A percentile compares a stretch with the other conserved stretches of the same genome.
Evolutionary conservation across 2,329 filamentous ascomycete species (phyloP).

Genomic region (Penicillium griseofulvum): DNA sequence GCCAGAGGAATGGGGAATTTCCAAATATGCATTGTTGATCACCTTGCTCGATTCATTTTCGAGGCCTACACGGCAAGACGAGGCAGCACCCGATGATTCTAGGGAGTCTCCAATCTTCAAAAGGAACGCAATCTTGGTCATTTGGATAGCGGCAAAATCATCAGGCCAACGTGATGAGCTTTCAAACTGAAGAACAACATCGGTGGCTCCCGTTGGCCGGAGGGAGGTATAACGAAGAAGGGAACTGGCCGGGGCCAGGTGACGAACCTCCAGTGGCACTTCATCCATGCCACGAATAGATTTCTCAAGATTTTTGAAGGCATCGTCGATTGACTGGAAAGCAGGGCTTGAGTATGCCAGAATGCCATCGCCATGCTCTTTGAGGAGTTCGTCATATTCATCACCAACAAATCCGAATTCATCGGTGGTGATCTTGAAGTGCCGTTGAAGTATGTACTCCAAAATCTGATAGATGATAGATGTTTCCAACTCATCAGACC

Average conservation of each 20-base stretch:
- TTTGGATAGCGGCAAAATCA: constrained; percentile 83
- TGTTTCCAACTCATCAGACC: constrained; percentile 62
- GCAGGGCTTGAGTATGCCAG: constrained; percentile 45
- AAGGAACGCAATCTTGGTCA: constrained; percentile 87
- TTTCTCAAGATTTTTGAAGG: constrained; percentile 70
- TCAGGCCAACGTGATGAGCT: constrained; percentile 92
- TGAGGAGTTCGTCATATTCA: constrained; percentile 46
- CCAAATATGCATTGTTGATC: constrained; percentile 77
- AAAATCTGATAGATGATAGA: constrained; percentile 79
- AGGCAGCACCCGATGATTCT: constrained; percentile 56
- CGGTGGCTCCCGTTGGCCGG: constrained; percentile 55
- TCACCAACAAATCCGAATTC: constrained; percentile 54
- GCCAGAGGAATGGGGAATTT: constrained; percentile 70
- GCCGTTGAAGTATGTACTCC: constrained; percentile 65
- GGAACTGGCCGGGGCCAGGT: constrained; percentile 70
- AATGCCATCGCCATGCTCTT: constrained; percentile 32
- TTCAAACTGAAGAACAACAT: constrained; percentile 87
- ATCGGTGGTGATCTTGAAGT: constrained; percentile 61
- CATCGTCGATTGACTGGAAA: constrained; percentile 68
- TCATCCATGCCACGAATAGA: constrained; percentile 75
- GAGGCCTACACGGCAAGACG: constrained; percentile 71
- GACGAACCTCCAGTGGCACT: constrained; percentile 82
- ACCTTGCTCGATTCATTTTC: constrained; percentile 70
- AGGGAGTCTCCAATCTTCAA: constrained; percentile 71
- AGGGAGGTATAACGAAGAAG: constrained; percentile 69